A percentile compares a stretch with the other conserved stretches of the same genome.
These are phyloP conservation scores for Podila horticola DNA, from an alignment of 192 early-diverging fungal genomes.

Conservation along the genomic window DNA sequence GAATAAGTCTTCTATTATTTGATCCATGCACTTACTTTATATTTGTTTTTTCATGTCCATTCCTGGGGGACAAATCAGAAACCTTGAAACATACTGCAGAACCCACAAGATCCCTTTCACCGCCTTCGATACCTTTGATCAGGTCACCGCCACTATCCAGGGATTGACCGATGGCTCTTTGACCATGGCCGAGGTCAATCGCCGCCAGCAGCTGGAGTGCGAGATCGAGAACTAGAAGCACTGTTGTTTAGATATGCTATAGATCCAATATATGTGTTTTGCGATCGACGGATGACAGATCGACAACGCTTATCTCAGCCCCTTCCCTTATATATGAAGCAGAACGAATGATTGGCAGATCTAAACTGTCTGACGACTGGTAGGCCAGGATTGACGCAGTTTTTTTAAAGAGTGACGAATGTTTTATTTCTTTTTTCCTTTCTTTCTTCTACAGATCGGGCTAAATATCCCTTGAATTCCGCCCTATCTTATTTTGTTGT, in stretches of 20 bases:
- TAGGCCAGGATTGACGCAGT: no score
- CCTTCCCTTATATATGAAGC: no score
- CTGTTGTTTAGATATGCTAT: neutral
- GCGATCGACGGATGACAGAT: no score
- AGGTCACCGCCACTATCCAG: conserved; percentile 38
- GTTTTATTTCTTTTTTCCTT: no score
- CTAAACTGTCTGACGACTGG: no score
- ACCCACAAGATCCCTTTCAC: conserved; percentile 65
- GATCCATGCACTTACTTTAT: neutral
- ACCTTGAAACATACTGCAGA: conserved; percentile 75
- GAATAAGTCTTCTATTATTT: neutral
- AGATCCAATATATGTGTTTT: no score
- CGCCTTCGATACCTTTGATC: conserved; percentile 66
- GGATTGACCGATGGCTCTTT: conserved; percentile 18
- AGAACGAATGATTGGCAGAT: no score
- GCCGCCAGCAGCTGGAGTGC: conserved; percentile 28
- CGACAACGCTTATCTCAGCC: no score
- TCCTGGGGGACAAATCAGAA: conserved; percentile 32
- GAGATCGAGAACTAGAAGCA: neutral
- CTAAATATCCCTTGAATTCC: no score
- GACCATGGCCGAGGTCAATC: conserved; percentile 24
- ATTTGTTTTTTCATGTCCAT: neutral
- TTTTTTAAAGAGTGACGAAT: no score
- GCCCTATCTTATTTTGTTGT: no score
- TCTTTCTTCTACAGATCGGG: no score